A percentile compares a stretch with the other conserved stretches of the same genome.
Conservation (phyloP, 305 asterid species). For the Fraxinus sp. region DNA sequence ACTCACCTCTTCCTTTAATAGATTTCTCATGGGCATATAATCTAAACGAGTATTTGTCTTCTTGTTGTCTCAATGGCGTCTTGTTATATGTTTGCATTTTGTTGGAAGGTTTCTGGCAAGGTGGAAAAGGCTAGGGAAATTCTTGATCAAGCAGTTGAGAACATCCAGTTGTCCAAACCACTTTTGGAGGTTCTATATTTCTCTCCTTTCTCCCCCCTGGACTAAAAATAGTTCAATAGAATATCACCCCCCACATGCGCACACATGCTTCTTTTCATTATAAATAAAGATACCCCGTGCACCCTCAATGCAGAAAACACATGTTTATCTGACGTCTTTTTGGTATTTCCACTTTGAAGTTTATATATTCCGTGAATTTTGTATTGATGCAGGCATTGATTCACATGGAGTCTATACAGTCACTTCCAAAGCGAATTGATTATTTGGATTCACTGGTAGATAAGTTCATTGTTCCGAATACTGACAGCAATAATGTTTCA, state of each 20-base stretch:
- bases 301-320: not conserved
- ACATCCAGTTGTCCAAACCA: slow-evolving; percentile 73
- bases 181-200: slow-evolving; percentile 71
- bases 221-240: not conserved
- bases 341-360: slow-evolving; percentile 13
- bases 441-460: slow-evolving; percentile 79
- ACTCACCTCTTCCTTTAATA: not conserved
- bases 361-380: slow-evolving; percentile 7
- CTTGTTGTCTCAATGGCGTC: slow-evolving; percentile 12
- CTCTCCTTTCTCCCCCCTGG: slow-evolving; percentile 9
- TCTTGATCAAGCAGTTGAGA: slow-evolving; percentile 81
- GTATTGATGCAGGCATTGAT: slow-evolving; percentile 74
- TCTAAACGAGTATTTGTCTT: not conserved
- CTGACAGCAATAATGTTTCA: slow-evolving; percentile 56
- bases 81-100: slow-evolving; percentile 11
- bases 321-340: not conserved
- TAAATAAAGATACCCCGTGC: not conserved
- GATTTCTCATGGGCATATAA: slow-evolving; percentile 14
- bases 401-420: slow-evolving; percentile 90
- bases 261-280: not conserved
- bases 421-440: slow-evolving; percentile 76
- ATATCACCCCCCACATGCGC: not conserved
- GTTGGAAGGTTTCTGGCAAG: slow-evolving; percentile 78
- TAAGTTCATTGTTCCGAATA: slow-evolving; percentile 61
- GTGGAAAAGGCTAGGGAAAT: slow-evolving; percentile 88